Evolutionary conservation across 805 yeast species (phyloP).

Genomic region (Yamadazyma paraphyllophila): DNA sequence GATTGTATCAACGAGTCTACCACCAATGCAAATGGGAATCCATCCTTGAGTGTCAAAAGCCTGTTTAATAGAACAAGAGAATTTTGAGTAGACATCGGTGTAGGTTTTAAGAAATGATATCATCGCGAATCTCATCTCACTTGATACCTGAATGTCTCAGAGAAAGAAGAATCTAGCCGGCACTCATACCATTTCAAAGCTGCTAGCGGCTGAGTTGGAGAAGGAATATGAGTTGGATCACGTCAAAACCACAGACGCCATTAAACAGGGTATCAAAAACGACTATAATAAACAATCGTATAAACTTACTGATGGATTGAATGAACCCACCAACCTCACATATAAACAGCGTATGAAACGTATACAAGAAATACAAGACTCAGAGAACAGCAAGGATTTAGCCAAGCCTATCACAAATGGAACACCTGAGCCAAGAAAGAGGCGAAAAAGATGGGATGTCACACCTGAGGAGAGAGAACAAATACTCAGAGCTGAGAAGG

Average conservation of each 20-base stretch:
- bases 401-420: not conserved
- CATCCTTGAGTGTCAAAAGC: constrained; percentile 66
- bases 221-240: constrained; percentile 22
- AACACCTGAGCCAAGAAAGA: constrained; percentile 13
- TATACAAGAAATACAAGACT: constrained; percentile 9
- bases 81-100: constrained; percentile 4
- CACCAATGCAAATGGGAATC: constrained; percentile 68
- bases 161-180: constrained; percentile 24
- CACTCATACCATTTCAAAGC: constrained; percentile 29
- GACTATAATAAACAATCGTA: constrained; percentile 31
- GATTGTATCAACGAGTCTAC: constrained; percentile 73
- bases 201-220: constrained; percentile 25
- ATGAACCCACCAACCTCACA: constrained; percentile 16
- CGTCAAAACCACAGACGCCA: constrained; percentile 12
- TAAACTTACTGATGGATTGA: constrained; percentile 24
- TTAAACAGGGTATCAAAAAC: constrained; percentile 17
- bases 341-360: constrained; percentile 27
- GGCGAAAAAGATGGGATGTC: constrained; percentile 48
- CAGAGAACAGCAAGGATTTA: not conserved
- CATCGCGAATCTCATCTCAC: constrained; percentile 9
- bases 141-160: constrained; percentile 4
- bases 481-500: constrained; percentile 6
- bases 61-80: constrained; percentile 60
- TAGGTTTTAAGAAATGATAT: not conserved
- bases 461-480: constrained; percentile 31